Conservation (phyloP, 768 basidiomycete species). For the Dacryopinax primogenitus region DNA sequence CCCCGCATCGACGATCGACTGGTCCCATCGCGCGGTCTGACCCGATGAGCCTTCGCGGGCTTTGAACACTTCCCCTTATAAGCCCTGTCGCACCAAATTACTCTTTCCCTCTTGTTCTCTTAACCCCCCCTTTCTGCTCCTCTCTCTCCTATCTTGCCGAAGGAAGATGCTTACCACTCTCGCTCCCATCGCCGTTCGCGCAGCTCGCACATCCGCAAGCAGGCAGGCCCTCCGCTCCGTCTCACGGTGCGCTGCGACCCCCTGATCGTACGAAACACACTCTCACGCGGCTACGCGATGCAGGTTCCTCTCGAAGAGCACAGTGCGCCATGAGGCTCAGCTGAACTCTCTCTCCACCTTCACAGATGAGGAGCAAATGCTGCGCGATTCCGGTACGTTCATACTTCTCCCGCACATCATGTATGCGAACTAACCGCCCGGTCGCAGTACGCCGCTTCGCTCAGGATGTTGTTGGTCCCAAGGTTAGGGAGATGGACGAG, state of each 20-base stretch:
- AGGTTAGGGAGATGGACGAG: constrained; percentile 96
- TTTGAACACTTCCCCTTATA: neutral
- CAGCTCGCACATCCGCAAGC: neutral
- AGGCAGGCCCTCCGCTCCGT: neutral
- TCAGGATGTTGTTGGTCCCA: constrained; percentile 75
- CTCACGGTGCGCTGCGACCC: neutral
- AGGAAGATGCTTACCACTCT: constrained; percentile 3
- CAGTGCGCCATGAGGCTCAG: neutral
- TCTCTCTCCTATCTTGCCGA: neutral
- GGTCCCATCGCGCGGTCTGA: neutral
- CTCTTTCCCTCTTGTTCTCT: neutral
- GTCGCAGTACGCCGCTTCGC: constrained; percentile 71
- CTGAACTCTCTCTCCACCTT: constrained; percentile 56
- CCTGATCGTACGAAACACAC: neutral
- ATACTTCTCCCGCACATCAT: neutral
- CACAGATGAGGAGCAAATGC: constrained; percentile 89
- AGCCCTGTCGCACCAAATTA: neutral
- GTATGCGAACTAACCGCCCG: neutral
- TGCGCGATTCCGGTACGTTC: constrained; percentile 71
- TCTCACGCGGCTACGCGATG: neutral
- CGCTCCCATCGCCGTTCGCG: neutral
- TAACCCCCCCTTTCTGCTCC: neutral
- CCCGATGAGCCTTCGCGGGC: neutral
- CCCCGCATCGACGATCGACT: neutral
- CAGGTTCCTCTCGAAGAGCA: neutral